A percentile compares a stretch with the other conserved stretches of the same genome.
Evolutionary conservation across 371 early-diverging fungal species (phyloP).

Genomic region (Paramicrosporidium saccamoebae): DNA sequence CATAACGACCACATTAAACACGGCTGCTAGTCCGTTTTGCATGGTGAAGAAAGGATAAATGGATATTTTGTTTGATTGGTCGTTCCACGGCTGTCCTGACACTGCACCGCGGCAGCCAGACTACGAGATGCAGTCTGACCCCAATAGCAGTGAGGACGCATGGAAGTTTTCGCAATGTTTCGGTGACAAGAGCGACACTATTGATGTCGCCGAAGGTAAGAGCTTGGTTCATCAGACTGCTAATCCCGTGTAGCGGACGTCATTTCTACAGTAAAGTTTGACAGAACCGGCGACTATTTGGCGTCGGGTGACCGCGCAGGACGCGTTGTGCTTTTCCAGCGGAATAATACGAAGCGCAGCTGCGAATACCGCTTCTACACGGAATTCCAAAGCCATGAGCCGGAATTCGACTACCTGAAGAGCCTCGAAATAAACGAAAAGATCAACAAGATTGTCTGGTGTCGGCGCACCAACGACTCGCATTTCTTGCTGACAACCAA

Average conservation of each 20-base stretch:
- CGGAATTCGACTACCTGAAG: constrained; percentile 97
- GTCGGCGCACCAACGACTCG: constrained; percentile 63
- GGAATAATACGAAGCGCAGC: constrained; percentile 90
- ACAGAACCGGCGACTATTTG: constrained; percentile 76
- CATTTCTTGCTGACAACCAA: constrained; percentile 89
- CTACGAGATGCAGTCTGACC: no score
- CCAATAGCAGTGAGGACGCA: constrained; percentile 12
- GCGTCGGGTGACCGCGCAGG: constrained; percentile 94
- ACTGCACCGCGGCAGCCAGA: no score
- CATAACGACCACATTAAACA: no score
- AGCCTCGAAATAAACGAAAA: constrained; percentile 96
- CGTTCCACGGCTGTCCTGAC: no score
- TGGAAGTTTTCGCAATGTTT: constrained; percentile 96
- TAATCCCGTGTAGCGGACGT: constrained; percentile 46
- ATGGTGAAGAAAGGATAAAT: no score
- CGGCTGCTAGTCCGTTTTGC: no score
- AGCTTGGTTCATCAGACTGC: constrained; percentile 2
- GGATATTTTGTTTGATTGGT: no score
- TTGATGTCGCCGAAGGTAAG: constrained; percentile 87
- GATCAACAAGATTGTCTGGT: constrained; percentile 95
- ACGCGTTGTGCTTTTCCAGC: constrained; percentile 79
- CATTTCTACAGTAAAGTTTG: constrained; percentile 89
- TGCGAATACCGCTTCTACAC: constrained; percentile 95
- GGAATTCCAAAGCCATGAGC: constrained; percentile 94
- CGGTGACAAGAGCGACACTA: constrained; percentile 89